Evolutionary conservation across 2,329 filamentous ascomycete genomes (phyloP).

Genomic region (Colletotrichum simmondsii): DNA sequence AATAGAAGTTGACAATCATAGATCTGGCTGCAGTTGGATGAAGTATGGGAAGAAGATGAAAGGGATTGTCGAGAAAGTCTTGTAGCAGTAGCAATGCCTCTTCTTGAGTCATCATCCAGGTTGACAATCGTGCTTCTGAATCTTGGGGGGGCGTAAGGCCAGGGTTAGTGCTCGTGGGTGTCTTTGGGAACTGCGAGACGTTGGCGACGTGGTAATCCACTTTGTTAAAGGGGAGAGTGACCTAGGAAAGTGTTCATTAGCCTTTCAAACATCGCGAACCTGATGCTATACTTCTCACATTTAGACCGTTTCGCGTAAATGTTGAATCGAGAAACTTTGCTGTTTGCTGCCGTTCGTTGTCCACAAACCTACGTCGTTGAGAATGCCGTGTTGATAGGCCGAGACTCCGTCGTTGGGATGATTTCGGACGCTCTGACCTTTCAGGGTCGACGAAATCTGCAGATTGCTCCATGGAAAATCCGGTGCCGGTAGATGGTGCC

Average conservation of each 20-base stretch:
- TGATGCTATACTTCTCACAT: neutral
- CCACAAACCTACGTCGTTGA: neutral
- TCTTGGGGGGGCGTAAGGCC: neutral
- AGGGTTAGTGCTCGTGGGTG: neutral
- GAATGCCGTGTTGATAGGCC: neutral
- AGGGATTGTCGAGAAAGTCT: slow-evolving; percentile 42
- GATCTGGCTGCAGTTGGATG: slow-evolving; percentile 39
- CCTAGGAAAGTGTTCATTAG: neutral
- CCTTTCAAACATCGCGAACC: neutral
- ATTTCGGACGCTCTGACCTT: neutral
- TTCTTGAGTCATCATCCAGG: slow-evolving; percentile 37
- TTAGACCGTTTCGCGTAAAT: slow-evolving; percentile 4
- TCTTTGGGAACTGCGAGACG: slow-evolving; percentile 12
- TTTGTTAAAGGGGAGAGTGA: neutral
- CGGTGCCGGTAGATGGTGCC: neutral
- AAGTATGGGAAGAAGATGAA: slow-evolving; percentile 40
- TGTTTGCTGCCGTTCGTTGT: slow-evolving; percentile 24
- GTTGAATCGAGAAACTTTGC: slow-evolving; percentile 25
- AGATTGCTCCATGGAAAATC: neutral
- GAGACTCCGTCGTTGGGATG: neutral
- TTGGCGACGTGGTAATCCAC: slow-evolving; percentile 10
- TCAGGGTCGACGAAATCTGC: too few relatives aligned
- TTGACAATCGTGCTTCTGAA: neutral
- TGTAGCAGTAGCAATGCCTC: slow-evolving; percentile 41
- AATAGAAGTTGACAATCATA: slow-evolving; percentile 37